These are phyloP conservation scores for Senna tora DNA, from an alignment of 306 rosid species.

Conservation along the genomic window DNA sequence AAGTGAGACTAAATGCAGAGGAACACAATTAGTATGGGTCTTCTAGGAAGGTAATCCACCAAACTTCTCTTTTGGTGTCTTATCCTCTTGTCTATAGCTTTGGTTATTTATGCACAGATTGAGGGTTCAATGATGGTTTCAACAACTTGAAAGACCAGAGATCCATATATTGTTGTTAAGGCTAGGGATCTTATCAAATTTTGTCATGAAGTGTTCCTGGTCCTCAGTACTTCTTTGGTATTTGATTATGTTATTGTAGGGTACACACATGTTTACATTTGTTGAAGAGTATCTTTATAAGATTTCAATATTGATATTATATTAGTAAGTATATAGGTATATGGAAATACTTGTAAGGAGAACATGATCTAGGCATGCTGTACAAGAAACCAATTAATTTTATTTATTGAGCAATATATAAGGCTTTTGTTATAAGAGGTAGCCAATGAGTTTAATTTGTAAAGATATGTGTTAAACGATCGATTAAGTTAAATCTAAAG, in stretches of 20 bases:
- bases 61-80: background rate
- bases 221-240: conserved; percentile 48
- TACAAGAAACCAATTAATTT: background rate
- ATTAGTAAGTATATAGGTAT: background rate
- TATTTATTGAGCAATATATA: background rate
- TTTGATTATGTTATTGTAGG: background rate
- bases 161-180: conserved; percentile 82
- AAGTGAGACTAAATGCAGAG: conserved; percentile 62
- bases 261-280: background rate
- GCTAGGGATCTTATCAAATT: conserved; percentile 89
- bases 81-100: background rate
- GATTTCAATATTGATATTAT: background rate
- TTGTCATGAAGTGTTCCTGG: conserved; percentile 94
- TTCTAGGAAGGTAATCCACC: too few relatives aligned
- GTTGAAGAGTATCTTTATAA: background rate
- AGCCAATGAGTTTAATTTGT: too few relatives aligned
- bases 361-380: background rate
- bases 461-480: too few relatives aligned
- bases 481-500: too few relatives aligned
- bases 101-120: conserved; percentile 46
- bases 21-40: conserved; percentile 70
- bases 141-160: conserved; percentile 85
- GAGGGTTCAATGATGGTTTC: conserved; percentile 95
- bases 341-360: background rate
- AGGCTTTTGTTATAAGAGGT: too few relatives aligned